Evolutionary conservation across 352 stramenopile genomes (phyloP), one percentile per base, ranked within the genome.

Genomic region (Phytopythium ostracodes): DNA sequence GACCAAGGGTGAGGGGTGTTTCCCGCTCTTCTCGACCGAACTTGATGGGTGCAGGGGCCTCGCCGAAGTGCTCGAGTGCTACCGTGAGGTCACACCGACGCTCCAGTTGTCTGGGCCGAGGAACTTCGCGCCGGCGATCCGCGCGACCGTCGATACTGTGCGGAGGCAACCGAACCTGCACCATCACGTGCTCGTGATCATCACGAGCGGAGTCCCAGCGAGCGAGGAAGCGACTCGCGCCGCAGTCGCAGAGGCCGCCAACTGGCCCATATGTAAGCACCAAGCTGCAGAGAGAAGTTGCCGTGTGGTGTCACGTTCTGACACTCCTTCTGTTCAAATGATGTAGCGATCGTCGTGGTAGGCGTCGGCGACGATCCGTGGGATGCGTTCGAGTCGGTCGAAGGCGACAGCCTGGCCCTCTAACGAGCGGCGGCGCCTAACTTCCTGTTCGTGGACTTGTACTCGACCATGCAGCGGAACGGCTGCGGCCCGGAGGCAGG

Each of bases 371-470:
- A 95, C 52, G 84, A 84, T 4, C 86, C 86, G 47, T 95, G 82
- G 84, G 82, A 92, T 51, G 83, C 75, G 22, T 89, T 93, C 79
- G 84, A 84, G 44, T 84, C 89, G 62, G 90, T 91, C 64, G 82
- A 92, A 66, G 75, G 91, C 63, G 85, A 92, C 63, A 73, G 88
- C 31, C 44, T 76, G 29, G 64, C 88, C 57, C 74, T 77, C 58
- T 75, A 87, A 35, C 18, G 33, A 29, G 8, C 31, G 12, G 15
- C n/a, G 2, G 31, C 9, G 27, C 33, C 52, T 72, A 94, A 94
- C 59, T 94, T 96, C 57, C 83, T 94, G 63, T 95, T 94, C 59
- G 81, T 96, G 50, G 79, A 95, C 38, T 96, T 91, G 47, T 69
- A 90, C 63, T 89, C 88, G 70, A 83, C 88, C 44, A 76, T 70